These are phyloP conservation scores for Hypoxylon sp. DNA, from an alignment of 2,329 filamentous ascomycete species.

Conservation along the genomic window DNA sequence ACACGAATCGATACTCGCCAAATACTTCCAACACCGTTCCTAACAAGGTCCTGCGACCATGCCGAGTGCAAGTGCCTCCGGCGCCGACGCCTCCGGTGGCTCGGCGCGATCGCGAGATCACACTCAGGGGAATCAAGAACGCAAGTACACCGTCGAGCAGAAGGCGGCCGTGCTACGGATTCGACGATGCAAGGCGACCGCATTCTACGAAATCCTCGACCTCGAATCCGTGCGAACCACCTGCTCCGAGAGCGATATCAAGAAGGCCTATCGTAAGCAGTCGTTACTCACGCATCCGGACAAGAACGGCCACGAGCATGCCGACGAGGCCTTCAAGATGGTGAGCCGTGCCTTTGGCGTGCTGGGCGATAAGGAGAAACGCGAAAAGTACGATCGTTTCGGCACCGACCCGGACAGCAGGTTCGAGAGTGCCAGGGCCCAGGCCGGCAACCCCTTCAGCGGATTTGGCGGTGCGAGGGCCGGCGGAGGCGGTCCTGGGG, in stretches of 20 bases:
- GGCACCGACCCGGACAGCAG: slow-evolving; percentile 92
- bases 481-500: slow-evolving; percentile 49
- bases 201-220: slow-evolving; percentile 94
- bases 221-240: slow-evolving; percentile 70
- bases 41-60: slow-evolving; percentile 41
- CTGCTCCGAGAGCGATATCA: slow-evolving; percentile 84
- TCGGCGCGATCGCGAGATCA: slow-evolving; percentile 66
- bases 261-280: slow-evolving; percentile 96
- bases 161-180: slow-evolving; percentile 91
- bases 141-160: slow-evolving; percentile 87
- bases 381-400: slow-evolving; percentile 84
- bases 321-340: slow-evolving; percentile 99
- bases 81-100: slow-evolving; percentile 57
- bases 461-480: slow-evolving; percentile 48
- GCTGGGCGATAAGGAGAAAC: slow-evolving; percentile 92
- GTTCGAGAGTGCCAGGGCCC: slow-evolving; percentile 71
- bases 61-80: slow-evolving; percentile 62
- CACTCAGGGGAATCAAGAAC: slow-evolving; percentile 78
- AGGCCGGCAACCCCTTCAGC: slow-evolving; percentile 53
- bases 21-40: background rate
- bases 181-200: slow-evolving; percentile 80
- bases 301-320: slow-evolving; percentile 95
- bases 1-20: background rate
- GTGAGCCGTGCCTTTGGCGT: slow-evolving; percentile 93
- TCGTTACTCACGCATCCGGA: slow-evolving; percentile 96